Conservation (phyloP, 2,329 filamentous ascomycete species). For the Botryotinia calthae region DNA sequence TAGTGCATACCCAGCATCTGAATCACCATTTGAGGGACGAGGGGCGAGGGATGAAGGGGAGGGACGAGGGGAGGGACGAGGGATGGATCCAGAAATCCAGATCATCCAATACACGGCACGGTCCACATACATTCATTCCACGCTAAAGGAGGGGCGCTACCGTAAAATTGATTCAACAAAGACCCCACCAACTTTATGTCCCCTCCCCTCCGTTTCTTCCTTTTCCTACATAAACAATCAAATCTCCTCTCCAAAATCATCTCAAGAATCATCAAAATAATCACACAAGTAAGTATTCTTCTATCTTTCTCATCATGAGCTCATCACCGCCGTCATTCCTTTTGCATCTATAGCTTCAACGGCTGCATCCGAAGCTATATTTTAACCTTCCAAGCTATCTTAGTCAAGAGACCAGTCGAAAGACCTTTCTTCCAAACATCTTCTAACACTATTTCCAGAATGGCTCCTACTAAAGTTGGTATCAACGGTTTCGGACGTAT, state of each 20-base stretch:
- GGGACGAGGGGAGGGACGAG: not conserved
- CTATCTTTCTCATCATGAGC: not conserved
- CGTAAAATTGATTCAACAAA: constrained; percentile 21
- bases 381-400: constrained; percentile 12
- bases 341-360: not conserved
- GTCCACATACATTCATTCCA: constrained; percentile 4
- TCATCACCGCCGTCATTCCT: not conserved
- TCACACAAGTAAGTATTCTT: constrained; percentile 27
- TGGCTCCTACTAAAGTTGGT: constrained; percentile 70
- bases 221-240: constrained; percentile 25
- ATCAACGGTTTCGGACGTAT: constrained; percentile 99
- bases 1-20: not conserved
- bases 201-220: constrained; percentile 23
- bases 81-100: not conserved
- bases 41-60: not conserved
- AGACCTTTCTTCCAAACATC: not conserved
- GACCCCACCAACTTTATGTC: constrained; percentile 23
- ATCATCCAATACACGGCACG: constrained; percentile 2
- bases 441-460: constrained; percentile 40
- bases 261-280: constrained; percentile 18
- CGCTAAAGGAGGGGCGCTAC: constrained; percentile 22
- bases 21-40: not conserved
- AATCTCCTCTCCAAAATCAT: constrained; percentile 16
- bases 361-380: constrained; percentile 7
- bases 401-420: constrained; percentile 23